phyloP scores from a whole-genome alignment of 495 filamentous ascomycete species.

The Neurospora hispaniola region DNA sequence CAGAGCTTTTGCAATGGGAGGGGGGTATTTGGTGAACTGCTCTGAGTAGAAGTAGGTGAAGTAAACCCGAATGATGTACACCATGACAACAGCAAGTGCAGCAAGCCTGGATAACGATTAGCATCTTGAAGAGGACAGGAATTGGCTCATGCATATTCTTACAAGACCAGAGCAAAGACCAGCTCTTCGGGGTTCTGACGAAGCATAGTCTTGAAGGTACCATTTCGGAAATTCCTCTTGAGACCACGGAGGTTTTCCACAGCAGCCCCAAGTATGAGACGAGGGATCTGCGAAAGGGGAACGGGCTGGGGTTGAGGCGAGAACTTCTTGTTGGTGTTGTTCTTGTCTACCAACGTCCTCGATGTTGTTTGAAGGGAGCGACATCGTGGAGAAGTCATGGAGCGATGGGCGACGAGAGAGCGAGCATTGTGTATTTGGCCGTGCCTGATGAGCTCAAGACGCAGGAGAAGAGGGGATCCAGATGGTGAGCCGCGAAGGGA shows the following conservation, averaged over 20 bases:
- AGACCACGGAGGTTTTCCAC: conserved; percentile 23
- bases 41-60: conserved; percentile 51
- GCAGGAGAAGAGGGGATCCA: neutral
- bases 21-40: conserved; percentile 58
- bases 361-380: conserved; percentile 14
- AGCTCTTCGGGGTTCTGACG: conserved; percentile 32
- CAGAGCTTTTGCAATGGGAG: conserved; percentile 65
- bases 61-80: conserved; percentile 55
- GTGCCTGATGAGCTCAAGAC: neutral
- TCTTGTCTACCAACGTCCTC: neutral
- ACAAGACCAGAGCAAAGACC: conserved; percentile 21
- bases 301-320: conserved; percentile 11
- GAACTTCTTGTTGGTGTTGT: conserved; percentile 11
- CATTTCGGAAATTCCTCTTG: conserved; percentile 22
- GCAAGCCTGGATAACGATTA: conserved; percentile 16
- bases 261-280: conserved; percentile 20
- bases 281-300: conserved; percentile 8
- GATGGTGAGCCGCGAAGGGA: neutral
- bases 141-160: neutral
- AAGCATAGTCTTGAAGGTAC: conserved; percentile 22
- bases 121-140: neutral
- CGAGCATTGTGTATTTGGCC: neutral
- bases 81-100: conserved; percentile 41
- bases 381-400: conserved; percentile 2
- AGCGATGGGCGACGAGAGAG: neutral